Evolutionary conservation across 495 filamentous ascomycete genomes (phyloP).

Genomic region (Daldinia concentrica): DNA sequence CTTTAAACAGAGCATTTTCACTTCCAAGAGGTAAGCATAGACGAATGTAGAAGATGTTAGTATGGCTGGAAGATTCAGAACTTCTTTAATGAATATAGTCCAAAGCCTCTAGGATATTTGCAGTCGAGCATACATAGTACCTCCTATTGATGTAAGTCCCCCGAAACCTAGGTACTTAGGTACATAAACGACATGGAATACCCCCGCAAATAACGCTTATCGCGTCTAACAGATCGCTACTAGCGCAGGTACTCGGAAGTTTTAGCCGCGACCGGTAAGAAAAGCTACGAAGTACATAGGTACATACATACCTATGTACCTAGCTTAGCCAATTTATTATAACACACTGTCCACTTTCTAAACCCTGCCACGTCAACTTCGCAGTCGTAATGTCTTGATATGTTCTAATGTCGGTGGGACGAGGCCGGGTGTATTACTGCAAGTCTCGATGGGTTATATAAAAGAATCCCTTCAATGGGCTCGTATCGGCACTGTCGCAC

Average conservation of each 20-base stretch:
- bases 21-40: no score
- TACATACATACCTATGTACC: not conserved
- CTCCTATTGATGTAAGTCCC: no score
- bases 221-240: not conserved
- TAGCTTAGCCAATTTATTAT: slow-evolving; percentile 12
- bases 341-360: slow-evolving; percentile 11
- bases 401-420: slow-evolving; percentile 17
- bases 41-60: no score
- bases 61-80: no score
- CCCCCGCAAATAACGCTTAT: no score
- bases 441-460: slow-evolving; percentile 25
- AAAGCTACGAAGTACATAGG: not conserved
- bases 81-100: no score
- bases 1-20: no score
- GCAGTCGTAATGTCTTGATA: not conserved
- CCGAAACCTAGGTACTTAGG: no score
- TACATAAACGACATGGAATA: no score
- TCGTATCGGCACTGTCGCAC: slow-evolving; percentile 24
- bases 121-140: no score
- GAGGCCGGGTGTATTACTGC: slow-evolving; percentile 8
- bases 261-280: not conserved
- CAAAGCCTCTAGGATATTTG: no score
- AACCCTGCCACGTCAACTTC: slow-evolving; percentile 2
- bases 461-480: slow-evolving; percentile 27
- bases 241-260: slow-evolving; percentile 1